Evolutionary conservation across 495 filamentous ascomycete genomes (phyloP), one percentile per base, ranked within the genome.

Genomic region (Penicillium riverlandense): DNA sequence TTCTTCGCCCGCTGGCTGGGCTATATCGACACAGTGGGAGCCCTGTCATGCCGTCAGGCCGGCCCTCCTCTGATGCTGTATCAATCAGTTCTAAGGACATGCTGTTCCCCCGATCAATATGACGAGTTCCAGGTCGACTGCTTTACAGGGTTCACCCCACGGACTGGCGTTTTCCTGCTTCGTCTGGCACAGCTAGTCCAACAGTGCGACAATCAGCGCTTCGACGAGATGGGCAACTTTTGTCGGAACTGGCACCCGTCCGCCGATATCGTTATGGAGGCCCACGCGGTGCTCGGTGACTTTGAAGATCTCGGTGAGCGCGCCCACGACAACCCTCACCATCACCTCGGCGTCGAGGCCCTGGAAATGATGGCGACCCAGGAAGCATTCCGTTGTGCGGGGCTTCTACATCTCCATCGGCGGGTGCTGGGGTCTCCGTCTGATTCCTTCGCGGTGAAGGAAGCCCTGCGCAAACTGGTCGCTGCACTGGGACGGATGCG

Each of bases 1-100:
- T 92, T 95, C 58, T 76, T 94, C n/a, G 78, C 77, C 34, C 82
- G 86, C 31, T 95, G 88, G 88, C 84, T 91, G 49, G 83, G 84
- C 8, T 95, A 94, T 61, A 73, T 94, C 16, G 88, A 95, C 55
- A 79, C 91, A 6, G 69, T 94, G 35, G 88, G 87, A 22, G 76
- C 76, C 43, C 71, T 95, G 5, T 87, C 81, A 40, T 87, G 88
- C 37, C 76, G 81, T 43, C 74, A 79, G 50, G 79, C 72, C 31
- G 75, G 76, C 11, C 65, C 63, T 7, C 79, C 80, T 10, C 63
- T 84, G 16, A 55, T 66, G 52, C 49, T 67, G 37, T 82, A 84
- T 53, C 75, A 74, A 67, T 70, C 72, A 27, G 70, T 82, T 32
- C 62, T 81, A n/a, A 63, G 56, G 9, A 63, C 63, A 14, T 71